Evolutionary conservation across 2,329 filamentous ascomycete species (phyloP).

Genomic region (Lasiodiplodia gonubiensis): DNA sequence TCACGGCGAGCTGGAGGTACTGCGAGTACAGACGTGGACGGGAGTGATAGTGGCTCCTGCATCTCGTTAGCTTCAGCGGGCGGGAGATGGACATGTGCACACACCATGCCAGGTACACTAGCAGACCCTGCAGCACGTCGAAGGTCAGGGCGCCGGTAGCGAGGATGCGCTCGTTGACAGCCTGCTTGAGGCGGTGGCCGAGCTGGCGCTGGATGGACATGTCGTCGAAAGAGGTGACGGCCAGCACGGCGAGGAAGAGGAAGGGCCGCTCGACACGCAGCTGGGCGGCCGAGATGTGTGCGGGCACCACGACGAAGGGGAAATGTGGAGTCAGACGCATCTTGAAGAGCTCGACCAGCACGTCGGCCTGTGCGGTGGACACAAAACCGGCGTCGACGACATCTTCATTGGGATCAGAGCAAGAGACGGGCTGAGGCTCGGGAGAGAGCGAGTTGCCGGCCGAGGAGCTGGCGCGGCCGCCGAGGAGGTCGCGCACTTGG

Average conservation of each 20-base stretch:
- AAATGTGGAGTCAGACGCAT: conserved; percentile 29
- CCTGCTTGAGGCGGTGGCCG: conserved; percentile 37
- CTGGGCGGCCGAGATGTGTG: conserved; percentile 25
- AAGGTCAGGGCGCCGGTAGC: conserved; percentile 42
- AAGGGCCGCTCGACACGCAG: conserved; percentile 41
- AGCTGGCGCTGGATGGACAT: conserved; percentile 36
- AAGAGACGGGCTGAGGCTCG: not conserved
- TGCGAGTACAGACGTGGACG: conserved; percentile 41
- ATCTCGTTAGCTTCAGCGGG: not conserved
- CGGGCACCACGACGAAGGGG: conserved; percentile 36
- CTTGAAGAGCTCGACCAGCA: not conserved
- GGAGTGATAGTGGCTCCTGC: conserved; percentile 42
- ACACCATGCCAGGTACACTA: conserved; percentile 47
- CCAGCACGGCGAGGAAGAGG: conserved; percentile 44
- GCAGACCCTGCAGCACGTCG: conserved; percentile 49
- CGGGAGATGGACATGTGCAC: not conserved
- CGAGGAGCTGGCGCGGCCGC: not conserved
- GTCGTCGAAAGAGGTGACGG: conserved; percentile 35
- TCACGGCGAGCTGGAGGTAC: conserved; percentile 40
- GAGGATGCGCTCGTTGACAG: conserved; percentile 42
- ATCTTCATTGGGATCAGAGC: not conserved
- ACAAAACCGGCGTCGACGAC: not conserved
- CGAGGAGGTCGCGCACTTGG: not conserved
- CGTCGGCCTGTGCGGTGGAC: not conserved
- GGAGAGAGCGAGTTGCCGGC: not conserved